Percentiles rank a stretch among this genome's conserved stretches.
Conservation (phyloP, 1,284 basidiomycete species). For the Afroboletus lepidellus region DNA sequence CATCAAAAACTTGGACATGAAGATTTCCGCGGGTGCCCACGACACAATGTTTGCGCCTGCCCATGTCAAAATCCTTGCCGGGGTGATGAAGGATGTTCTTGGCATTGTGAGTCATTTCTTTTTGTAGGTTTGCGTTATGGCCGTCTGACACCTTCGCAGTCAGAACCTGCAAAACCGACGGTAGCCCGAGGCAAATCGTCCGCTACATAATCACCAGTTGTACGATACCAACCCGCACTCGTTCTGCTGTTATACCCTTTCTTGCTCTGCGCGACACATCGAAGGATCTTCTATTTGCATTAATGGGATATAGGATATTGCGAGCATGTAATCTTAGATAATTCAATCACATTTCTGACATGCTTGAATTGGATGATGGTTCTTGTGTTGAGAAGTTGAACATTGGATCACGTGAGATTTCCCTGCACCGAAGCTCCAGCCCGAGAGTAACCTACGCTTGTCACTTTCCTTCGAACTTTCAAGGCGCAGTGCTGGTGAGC, state of each 20-base stretch:
- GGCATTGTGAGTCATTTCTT: constrained; percentile 14
- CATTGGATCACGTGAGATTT: constrained; percentile 6
- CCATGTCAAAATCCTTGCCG: constrained; percentile 31
- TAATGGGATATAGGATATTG: neutral
- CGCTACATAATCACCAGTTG: neutral
- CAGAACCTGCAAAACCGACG: constrained; percentile 1
- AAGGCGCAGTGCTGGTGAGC: neutral
- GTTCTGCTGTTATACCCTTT: neutral
- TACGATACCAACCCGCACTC: neutral
- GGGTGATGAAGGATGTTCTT: constrained; percentile 28
- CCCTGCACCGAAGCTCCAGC: no score
- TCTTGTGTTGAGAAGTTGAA: neutral
- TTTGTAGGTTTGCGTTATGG: neutral
- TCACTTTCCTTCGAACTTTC: neutral
- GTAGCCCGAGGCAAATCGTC: constrained; percentile 6
- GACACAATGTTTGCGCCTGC: constrained; percentile 35
- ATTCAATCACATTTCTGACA: neutral
- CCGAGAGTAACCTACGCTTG: neutral
- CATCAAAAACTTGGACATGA: constrained; percentile 27
- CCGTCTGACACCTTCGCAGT: constrained; percentile 1
- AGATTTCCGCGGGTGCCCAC: constrained; percentile 25
- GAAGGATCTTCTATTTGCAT: neutral
- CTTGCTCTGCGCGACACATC: neutral
- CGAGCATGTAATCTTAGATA: neutral
- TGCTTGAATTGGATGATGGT: no score